Evolutionary conservation across 345 rosid species (phyloP), one percentile per base, ranked within the genome.

Genomic region (Linum usitatissimum): DNA sequence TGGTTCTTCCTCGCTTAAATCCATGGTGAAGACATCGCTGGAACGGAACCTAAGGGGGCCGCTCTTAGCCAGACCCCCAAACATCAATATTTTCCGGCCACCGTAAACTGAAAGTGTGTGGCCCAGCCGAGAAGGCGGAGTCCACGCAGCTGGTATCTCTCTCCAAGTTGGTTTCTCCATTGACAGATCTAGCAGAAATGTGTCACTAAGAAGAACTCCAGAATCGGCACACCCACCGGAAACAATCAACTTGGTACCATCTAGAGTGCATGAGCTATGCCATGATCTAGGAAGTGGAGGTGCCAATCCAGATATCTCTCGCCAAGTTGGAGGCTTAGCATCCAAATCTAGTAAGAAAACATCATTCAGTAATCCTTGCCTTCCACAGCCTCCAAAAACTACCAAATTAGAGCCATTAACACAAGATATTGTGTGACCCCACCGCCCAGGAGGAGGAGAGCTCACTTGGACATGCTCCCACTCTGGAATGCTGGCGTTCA

Each of bases 261-360:
- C 97, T 23, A 90, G 91, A 34, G 97, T 90, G 80, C 97, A 90
- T 42, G 97, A 90, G 70, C 95, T 90, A 68, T 90, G 92, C 97
- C 97, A 90, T 51, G 95, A 85, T 69, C 97, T 77, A 30, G 95
- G 95, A 59, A 90, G 81, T 18, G 92, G 95, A 4, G 95, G 97
- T 2, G 97, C 95, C 72, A 87, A 69, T 51, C 95, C 92, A 9
- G 90, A 85, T 57, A 90, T 84, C 75, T 87, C 97, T 20, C 90
- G 87, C 97, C 97, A 87, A 20, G 86, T 80, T 23, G 90, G 97
- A 61, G 86, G 84, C 76, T 84, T 87, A 23, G 90, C 90, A 71
- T 87, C 95, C 78, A 90, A 80, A 74, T 90, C 81, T 76, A 90
- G 66, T 39, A 90, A 78, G 63, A 90, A 87, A 45, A 90, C 92